These are phyloP conservation scores for Agaricales sp. DNA, from an alignment of 1,284 basidiomycete species.

Conservation along the genomic window DNA sequence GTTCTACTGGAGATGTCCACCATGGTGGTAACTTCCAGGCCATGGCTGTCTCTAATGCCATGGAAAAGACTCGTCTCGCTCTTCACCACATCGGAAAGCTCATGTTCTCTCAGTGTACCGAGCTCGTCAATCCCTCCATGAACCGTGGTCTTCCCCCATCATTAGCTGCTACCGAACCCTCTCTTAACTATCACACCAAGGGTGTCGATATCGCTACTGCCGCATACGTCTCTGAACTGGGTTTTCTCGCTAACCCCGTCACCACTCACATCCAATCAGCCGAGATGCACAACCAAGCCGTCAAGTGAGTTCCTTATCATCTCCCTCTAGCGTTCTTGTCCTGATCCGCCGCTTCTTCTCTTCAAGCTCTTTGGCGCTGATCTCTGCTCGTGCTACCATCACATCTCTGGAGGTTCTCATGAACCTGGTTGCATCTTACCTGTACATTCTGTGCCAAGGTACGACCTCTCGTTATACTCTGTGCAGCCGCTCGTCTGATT, in stretches of 20 bases:
- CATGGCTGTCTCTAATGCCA: slow-evolving; percentile 78
- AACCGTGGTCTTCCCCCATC: slow-evolving; percentile 77
- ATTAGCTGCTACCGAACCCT: slow-evolving; percentile 74
- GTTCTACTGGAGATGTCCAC: slow-evolving; percentile 56
- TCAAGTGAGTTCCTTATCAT: slow-evolving; percentile 48
- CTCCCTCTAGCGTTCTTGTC: slow-evolving; percentile 1
- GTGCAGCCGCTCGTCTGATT: not conserved
- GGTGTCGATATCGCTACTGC: slow-evolving; percentile 81
- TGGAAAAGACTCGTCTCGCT: slow-evolving; percentile 80
- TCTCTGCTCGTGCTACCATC: slow-evolving; percentile 72
- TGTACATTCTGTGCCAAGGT: slow-evolving; percentile 71
- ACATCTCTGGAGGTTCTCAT: slow-evolving; percentile 69
- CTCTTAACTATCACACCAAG: slow-evolving; percentile 77
- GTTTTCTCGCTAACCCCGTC: slow-evolving; percentile 75
- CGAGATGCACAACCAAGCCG: slow-evolving; percentile 83
- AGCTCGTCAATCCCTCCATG: slow-evolving; percentile 74
- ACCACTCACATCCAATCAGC: slow-evolving; percentile 80
- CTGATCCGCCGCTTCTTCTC: slow-evolving; percentile 8
- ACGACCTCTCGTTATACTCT: slow-evolving; percentile 5
- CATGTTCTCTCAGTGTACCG: slow-evolving; percentile 76
- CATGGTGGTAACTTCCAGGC: slow-evolving; percentile 87
- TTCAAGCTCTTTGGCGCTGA: slow-evolving; percentile 65
- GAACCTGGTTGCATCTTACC: slow-evolving; percentile 63
- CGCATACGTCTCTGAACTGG: slow-evolving; percentile 74
- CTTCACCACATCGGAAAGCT: slow-evolving; percentile 79